Evolutionary conservation across 805 yeast genomes (phyloP), one percentile per base, ranked within the genome.

Genomic region (Torulaspora franciscae): DNA sequence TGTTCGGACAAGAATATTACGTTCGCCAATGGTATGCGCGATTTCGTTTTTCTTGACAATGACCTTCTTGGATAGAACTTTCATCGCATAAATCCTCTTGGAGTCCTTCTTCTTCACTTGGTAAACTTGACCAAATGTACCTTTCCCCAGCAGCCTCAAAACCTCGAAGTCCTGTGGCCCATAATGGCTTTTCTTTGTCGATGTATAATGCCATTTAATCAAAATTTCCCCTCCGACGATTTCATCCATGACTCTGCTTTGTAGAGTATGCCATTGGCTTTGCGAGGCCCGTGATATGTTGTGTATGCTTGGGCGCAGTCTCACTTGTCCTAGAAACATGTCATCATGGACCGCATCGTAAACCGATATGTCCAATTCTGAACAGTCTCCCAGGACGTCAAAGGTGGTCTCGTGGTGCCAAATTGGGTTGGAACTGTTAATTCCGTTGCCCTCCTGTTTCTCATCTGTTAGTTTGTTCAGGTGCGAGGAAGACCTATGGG

Each of bases 21-120:
- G 76, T 71, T 93, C 99, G 27, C 98, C 98, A 58, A 93, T 88
- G 2, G 99, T 93, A 67, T 93, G 99, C 0, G 98, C 98, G 57
- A 93, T 85, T 69, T 93, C 99, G 67, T 91, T 91, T 75, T 93
- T 93, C 66, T 86, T 89, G 40, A 93, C 96, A 65, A 93, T 93
- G 35, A 89, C 91, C 64, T 90, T 90, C 66, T 93, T 93, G 22
- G 95, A 85, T 43, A 93, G 76, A 24, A 91, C 95, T 69, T 93
- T 93, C 99, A 93, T 93, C 32, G 99, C 99, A 64, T 93, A 93
- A 47, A 93, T 84, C 57, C 97, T 79, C 47, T 79, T 78, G 6
- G 95, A 88, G 63, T 93, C 98, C 55, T 76, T 76, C 75, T 91
- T 93, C 51, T 84, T 81, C 35, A 93, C 99, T 70, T 93, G 99